Evolutionary conservation across 371 early-diverging fungal genomes (phyloP).

Genomic region (Mucor lusitanicus): DNA sequence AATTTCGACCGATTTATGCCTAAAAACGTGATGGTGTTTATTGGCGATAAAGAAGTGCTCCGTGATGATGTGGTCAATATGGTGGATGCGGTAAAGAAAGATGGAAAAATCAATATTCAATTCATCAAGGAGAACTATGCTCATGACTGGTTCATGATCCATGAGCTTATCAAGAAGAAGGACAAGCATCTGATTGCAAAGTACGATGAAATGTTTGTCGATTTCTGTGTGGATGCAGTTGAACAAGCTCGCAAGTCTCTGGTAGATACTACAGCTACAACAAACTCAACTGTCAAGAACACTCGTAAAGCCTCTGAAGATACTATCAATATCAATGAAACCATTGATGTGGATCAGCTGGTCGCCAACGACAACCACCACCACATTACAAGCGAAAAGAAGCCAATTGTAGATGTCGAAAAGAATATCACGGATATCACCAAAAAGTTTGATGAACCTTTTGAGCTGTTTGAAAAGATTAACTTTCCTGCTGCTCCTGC

Average conservation of each 20-base stretch:
- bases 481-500: neutral
- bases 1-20: slow-evolving; percentile 35
- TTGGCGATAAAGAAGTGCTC: slow-evolving; percentile 43
- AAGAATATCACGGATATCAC: neutral
- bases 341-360: neutral
- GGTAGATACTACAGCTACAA: neutral
- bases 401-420: neutral
- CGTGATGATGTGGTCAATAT: slow-evolving; percentile 37
- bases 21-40: slow-evolving; percentile 31
- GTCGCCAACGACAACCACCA: too few species aligned
- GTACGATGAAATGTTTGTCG: slow-evolving; percentile 34
- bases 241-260: neutral
- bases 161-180: slow-evolving; percentile 35
- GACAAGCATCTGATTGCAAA: slow-evolving; percentile 26
- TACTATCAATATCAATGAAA: neutral
- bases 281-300: neutral
- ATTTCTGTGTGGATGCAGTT: slow-evolving; percentile 22
- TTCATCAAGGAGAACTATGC: slow-evolving; percentile 33
- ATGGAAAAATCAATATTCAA: slow-evolving; percentile 21
- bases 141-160: slow-evolving; percentile 48
- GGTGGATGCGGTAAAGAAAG: slow-evolving; percentile 18
- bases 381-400: neutral
- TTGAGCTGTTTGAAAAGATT: slow-evolving; percentile 1
- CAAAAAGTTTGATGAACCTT: neutral
- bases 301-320: neutral